Evolutionary conservation across 129 eudicot species (phyloP).

Genomic region (Rutidosis leptorrhynchoides): DNA sequence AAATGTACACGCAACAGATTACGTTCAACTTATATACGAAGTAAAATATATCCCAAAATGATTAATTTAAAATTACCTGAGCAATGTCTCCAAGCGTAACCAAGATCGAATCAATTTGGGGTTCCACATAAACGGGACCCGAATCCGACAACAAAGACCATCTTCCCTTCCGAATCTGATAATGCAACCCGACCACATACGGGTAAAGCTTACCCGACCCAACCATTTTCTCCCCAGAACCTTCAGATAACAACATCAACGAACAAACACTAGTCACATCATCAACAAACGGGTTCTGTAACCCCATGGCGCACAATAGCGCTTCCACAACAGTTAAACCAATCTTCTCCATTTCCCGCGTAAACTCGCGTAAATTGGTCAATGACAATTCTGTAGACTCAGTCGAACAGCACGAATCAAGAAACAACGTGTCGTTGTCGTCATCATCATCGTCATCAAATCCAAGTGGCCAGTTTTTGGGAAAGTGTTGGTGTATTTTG

Average conservation of each 20-base stretch:
- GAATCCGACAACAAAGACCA: slow-evolving; percentile 51
- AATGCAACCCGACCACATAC: slow-evolving; percentile 73
- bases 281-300: slow-evolving; percentile 44
- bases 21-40: background rate
- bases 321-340: slow-evolving; percentile 56
- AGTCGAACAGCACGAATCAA: slow-evolving; percentile 41
- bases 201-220: slow-evolving; percentile 63
- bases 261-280: slow-evolving; percentile 44
- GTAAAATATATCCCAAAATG: background rate
- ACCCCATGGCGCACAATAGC: slow-evolving; percentile 49
- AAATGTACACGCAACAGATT: background rate
- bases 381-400: slow-evolving; percentile 38
- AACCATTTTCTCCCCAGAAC: slow-evolving; percentile 7
- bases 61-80: slow-evolving; percentile 46
- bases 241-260: slow-evolving; percentile 55
- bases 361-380: slow-evolving; percentile 49
- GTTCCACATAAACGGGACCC: slow-evolving; percentile 52
- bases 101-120: slow-evolving; percentile 58
- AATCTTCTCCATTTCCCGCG: slow-evolving; percentile 54
- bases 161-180: slow-evolving; percentile 34
- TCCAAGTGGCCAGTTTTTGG: slow-evolving; percentile 69
- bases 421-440: slow-evolving; percentile 47
- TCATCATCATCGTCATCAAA: slow-evolving; percentile 43
- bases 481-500: slow-evolving; percentile 44
- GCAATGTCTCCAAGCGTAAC: slow-evolving; percentile 88